Conservation (phyloP, 441 rosid species). For the Jatropha multifida region DNA sequence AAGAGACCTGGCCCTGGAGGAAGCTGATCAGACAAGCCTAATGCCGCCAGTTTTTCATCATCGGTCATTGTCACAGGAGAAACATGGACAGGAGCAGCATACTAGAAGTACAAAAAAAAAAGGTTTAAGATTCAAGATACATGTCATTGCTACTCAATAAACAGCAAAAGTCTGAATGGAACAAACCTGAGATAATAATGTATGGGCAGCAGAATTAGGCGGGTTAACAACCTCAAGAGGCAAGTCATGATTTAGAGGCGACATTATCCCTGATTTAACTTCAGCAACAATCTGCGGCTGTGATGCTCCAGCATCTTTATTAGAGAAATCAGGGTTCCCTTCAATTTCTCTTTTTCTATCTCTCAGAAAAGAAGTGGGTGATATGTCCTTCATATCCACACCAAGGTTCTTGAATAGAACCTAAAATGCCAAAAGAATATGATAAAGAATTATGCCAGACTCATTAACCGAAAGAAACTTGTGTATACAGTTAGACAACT, state of each 20-base stretch:
- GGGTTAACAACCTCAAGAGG: constrained; percentile 81
- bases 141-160: background rate
- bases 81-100: constrained; percentile 65
- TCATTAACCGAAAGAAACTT: background rate
- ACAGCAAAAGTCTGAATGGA: constrained; percentile 3
- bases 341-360: constrained; percentile 93
- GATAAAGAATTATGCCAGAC: background rate
- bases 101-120: constrained; percentile 39
- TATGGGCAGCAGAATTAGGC: constrained; percentile 62
- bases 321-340: constrained; percentile 98
- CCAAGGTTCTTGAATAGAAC: constrained; percentile 91
- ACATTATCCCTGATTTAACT: constrained; percentile 61
- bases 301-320: constrained; percentile 79
- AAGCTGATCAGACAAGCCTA: constrained; percentile 82
- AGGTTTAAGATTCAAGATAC: background rate
- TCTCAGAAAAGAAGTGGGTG: constrained; percentile 90
- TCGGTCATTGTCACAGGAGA: constrained; percentile 69
- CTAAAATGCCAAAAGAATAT: constrained; percentile 39
- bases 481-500: background rate
- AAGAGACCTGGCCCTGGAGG: constrained; percentile 80
- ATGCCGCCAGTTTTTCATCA: constrained; percentile 79
- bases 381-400: constrained; percentile 89
- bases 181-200: constrained; percentile 76
- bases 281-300: constrained; percentile 80
- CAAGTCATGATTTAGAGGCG: constrained; percentile 65